phyloP scores from a whole-genome alignment of 805 yeast species.

The Maudiozyma saulgeensis region DNA sequence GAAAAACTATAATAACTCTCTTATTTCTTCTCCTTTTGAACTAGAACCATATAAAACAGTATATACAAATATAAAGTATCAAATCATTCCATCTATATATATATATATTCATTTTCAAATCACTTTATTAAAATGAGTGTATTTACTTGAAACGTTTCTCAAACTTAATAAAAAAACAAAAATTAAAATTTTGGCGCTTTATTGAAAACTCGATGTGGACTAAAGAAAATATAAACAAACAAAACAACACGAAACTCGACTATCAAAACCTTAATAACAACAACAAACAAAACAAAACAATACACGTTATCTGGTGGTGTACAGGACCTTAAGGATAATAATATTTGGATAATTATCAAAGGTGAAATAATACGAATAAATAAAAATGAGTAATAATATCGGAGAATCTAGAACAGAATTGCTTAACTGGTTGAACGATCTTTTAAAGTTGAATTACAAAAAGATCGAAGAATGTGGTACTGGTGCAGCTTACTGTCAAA shows the following conservation, averaged over 20 bases:
- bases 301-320: no score
- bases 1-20: slow-evolving; percentile 8
- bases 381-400: slow-evolving; percentile 21
- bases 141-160: no score
- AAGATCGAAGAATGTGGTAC: slow-evolving; percentile 91
- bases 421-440: slow-evolving; percentile 72
- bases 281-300: no score
- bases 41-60: no score
- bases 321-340: not conserved
- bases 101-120: no score
- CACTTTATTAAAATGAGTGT: no score
- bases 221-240: not conserved
- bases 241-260: not conserved
- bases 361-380: not conserved
- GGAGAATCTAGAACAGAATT: slow-evolving; percentile 82
- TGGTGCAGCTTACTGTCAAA: slow-evolving; percentile 92
- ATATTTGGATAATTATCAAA: not conserved
- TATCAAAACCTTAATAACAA: not conserved
- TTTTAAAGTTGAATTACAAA: slow-evolving; percentile 52
- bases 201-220: not conserved
- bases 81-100: no score
- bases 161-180: no score
- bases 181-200: no score
- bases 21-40: not conserved
- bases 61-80: no score